A percentile compares a stretch with the other conserved stretches of the same genome.
phyloP scores from a whole-genome alignment of 371 early-diverging fungal species.

The Mucor lusitanicus region DNA sequence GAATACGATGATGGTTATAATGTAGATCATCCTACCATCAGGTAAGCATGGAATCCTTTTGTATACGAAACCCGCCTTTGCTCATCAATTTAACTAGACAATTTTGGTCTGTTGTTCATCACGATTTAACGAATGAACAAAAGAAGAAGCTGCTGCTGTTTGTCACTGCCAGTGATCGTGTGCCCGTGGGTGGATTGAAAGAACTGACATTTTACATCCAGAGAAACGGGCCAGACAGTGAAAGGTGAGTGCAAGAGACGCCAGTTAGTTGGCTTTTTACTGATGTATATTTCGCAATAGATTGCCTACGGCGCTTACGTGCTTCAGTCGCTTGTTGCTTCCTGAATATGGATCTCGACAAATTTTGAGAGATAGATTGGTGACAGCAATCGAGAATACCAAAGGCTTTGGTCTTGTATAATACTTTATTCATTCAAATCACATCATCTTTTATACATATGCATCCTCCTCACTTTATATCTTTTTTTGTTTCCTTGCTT shows the following conservation, averaged over 20 bases:
- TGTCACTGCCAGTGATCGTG: slow-evolving; percentile 96
- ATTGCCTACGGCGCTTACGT: slow-evolving; percentile 88
- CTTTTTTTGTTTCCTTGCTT: neutral
- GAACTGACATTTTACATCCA: slow-evolving; percentile 86
- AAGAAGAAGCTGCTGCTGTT: slow-evolving; percentile 87
- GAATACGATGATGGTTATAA: slow-evolving; percentile 84
- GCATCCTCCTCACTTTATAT: neutral
- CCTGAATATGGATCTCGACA: slow-evolving; percentile 89
- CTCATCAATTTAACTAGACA: slow-evolving; percentile 27
- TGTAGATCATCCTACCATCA: slow-evolving; percentile 55
- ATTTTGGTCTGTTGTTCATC: slow-evolving; percentile 92
- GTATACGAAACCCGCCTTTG: too few species aligned
- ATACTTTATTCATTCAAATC: neutral
- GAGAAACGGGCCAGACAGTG: slow-evolving; percentile 92
- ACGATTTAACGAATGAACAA: slow-evolving; percentile 64
- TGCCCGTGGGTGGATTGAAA: slow-evolving; percentile 87
- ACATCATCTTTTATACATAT: neutral
- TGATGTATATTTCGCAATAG: slow-evolving; percentile 21
- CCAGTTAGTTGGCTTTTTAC: neutral
- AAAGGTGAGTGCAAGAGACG: slow-evolving; percentile 47
- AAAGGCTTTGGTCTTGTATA: slow-evolving; percentile 96
- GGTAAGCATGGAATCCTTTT: too few species aligned
- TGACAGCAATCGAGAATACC: slow-evolving; percentile 94
- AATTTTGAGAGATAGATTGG: slow-evolving; percentile 84
- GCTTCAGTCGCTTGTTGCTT: slow-evolving; percentile 94